Evolutionary conservation across 192 early-diverging fungal genomes (phyloP).

Genomic region (Paraglomus brasilianum): DNA sequence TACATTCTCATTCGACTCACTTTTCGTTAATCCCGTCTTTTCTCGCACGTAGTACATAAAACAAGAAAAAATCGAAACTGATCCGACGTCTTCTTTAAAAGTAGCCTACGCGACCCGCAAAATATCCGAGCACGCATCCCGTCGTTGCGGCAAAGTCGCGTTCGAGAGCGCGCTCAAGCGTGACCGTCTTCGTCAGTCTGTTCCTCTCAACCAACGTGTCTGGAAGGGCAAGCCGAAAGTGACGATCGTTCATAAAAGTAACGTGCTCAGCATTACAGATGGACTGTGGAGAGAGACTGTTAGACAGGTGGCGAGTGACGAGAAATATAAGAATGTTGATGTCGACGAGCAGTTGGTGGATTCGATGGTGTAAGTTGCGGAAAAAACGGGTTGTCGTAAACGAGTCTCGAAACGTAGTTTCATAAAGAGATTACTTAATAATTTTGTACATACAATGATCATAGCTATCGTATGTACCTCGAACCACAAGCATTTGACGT

Average conservation of each 20-base stretch:
- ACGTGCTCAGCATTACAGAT: constrained; percentile 91
- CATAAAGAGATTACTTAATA: neutral
- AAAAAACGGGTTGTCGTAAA: neutral
- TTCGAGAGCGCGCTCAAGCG: constrained; percentile 90
- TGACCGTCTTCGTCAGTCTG: constrained; percentile 61
- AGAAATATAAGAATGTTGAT: constrained; percentile 59
- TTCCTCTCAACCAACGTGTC: constrained; percentile 52
- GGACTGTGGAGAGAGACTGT: constrained; percentile 97
- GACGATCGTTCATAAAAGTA: constrained; percentile 97
- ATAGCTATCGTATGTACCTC: constrained; percentile 90
- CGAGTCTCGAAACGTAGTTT: constrained; percentile 13
- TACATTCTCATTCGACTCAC: neutral
- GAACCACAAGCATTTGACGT: constrained; percentile 97
- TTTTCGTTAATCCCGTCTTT: neutral
- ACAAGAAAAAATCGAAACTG: constrained; percentile 65
- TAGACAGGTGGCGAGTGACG: constrained; percentile 63
- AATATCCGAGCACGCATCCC: constrained; percentile 87
- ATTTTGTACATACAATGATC: neutral
- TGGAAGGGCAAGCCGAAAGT: constrained; percentile 75
- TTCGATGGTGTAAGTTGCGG: constrained; percentile 87
- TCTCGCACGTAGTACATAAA: constrained; percentile 72
- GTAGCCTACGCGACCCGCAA: constrained; percentile 84
- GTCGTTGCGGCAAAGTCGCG: constrained; percentile 85
- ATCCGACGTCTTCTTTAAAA: constrained; percentile 61
- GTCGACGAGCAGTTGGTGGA: constrained; percentile 98